phyloP scores from a whole-genome alignment of 495 filamentous ascomycete genomes.

The Penicillium manginii region DNA sequence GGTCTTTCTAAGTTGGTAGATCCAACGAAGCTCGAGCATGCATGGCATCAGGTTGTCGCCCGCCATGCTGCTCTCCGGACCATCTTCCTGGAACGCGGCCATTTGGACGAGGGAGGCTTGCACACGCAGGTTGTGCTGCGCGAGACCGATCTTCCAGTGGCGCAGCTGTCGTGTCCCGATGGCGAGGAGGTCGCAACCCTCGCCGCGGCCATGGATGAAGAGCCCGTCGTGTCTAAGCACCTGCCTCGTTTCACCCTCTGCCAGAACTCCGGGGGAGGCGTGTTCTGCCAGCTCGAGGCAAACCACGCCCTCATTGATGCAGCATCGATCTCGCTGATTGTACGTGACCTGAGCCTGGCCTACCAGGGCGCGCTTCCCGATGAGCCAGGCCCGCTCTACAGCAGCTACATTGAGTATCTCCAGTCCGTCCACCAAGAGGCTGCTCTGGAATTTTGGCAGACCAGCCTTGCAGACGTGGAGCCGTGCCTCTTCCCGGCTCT shows the following conservation, averaged over 20 bases:
- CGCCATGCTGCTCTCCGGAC: no score
- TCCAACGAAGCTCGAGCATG: no score
- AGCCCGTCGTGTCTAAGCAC: no score
- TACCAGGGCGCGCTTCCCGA: conserved; percentile 46
- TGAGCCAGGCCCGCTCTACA: conserved; percentile 51
- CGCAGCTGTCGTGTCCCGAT: no score
- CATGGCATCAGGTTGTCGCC: no score
- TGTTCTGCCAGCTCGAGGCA: conserved; percentile 59
- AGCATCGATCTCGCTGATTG: conserved; percentile 50
- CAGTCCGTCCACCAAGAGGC: conserved; percentile 35
- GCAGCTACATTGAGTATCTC: conserved; percentile 56
- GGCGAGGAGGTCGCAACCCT: no score
- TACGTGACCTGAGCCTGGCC: conserved; percentile 49
- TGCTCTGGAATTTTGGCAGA: conserved; percentile 57
- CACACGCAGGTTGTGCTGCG: no score
- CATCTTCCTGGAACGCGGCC: no score
- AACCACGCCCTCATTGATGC: conserved; percentile 59
- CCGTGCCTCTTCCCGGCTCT: conserved; percentile 57
- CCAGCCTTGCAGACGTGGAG: conserved; percentile 49
- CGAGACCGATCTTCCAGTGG: no score
- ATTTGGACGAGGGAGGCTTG: no score
- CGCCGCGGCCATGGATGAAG: no score
- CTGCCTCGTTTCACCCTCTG: conserved; percentile 53
- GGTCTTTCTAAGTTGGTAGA: no score
- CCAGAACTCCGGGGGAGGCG: conserved; percentile 37